Base-by-base conservation (phyloP, 2,329 filamentous ascomycete species). In the Diaporthe nobilis region DNA sequence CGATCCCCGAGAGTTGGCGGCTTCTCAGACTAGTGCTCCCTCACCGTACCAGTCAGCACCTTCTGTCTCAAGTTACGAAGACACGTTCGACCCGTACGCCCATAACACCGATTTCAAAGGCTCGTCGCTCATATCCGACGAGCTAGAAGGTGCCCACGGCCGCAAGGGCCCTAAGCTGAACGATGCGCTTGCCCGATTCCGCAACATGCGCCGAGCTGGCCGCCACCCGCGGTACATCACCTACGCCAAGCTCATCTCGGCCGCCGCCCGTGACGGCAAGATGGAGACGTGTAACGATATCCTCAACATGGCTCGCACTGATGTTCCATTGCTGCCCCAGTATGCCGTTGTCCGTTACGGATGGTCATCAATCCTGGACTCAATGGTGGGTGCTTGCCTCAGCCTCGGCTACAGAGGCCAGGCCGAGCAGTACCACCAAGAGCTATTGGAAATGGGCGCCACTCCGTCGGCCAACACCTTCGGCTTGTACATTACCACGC, bases 401-500 rank as follows among this genome's bases (percentile, higher is more conserved):
- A 95, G 92, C 57, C 89, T 95, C 63, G 95, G 95, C 77, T 93
- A 96, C 82, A 94, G 96, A 74, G 90, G 90, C 75, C 87, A 95
- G 76, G 97, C 97, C 77, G 93, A 94, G 83, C 92, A 95, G 80
- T 98, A 94, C 85, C 97, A 98, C 83, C 93, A 97, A 84, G 95
- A 99, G 84, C 89, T 99, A 79, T 89, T 98, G 67, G 93, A 95
- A 77, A 97, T 98, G 88, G 96, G 96, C 65, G 92, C 94, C 76
- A 93, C 96, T 13, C 97, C 97, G 22, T 98, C 96, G 3, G 97
- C 97, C 58, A 99, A 99, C 88, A 99, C 97, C 0, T 99, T 97
- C 80, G 97, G 97, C 76, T 91, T 99, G 25, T 99, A 98, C 89
- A 99, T 99, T 85, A 98, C 97, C n/a, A 98, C 96, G 2, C 89